Evolutionary conservation across 2,329 filamentous ascomycete species (phyloP), one percentile per base, ranked within the genome.

Genomic region (Neonectria neomacrospora): DNA sequence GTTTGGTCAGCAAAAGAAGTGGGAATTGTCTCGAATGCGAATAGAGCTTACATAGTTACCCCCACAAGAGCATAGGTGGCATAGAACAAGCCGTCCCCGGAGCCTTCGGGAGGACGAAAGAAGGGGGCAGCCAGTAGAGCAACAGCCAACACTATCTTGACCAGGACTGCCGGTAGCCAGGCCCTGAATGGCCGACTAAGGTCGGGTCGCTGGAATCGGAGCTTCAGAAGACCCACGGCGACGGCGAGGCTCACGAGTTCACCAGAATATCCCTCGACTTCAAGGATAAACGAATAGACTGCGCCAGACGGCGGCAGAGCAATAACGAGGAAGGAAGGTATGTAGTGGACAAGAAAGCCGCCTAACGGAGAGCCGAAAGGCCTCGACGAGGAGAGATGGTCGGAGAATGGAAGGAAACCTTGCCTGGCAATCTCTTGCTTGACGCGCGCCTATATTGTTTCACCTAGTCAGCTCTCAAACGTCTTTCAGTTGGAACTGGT

Each of bases 351-450:
- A 3, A 92, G 75, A 0, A 93, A 81, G 0, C 90, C 90, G 0
- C 90, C 90, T 1, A 91, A 75, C 0, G 91, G 90, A 0, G 90
- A 87, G 42, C 85, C 83, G 68, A 91, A 92, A 0, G 90, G 91
- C 22, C 82, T 83, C 0, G 89, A 90, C 0, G 89, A 90, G 0
- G 90, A 87, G 1, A 92, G 78, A 1, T 86, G 64, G 7, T 80
- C 80, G 0, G 88, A 83, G 60, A 85, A 91, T 0, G 91, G 90
- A 0, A 93, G 80, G 60, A 93, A 88, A 0, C 91, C 90, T 70
- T 91, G 88, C 18, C 89, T 82, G 2, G 90, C 90, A 57, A 93
- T 88, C 73, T 93, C 90, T 72, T 92, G 90, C 68, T 92, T 92
- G 2, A 91, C 77, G 2, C 90, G 86, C 5, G 89, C 86, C 88